Conservation (phyloP, 192 early-diverging fungal genomes). For the Backusella mclennaniae region DNA sequence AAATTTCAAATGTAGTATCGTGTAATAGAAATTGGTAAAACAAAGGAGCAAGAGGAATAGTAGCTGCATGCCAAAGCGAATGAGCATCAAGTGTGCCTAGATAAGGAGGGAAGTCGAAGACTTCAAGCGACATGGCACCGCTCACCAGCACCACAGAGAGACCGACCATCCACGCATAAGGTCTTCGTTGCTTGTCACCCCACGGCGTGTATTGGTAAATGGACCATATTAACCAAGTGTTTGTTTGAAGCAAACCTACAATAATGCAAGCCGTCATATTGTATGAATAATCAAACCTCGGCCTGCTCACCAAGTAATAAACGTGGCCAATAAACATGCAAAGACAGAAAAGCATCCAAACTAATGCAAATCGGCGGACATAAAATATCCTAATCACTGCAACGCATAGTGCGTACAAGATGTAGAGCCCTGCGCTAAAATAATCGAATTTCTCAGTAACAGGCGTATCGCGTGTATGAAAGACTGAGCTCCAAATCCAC, state of each 20-base stretch:
- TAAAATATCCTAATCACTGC: conserved; percentile 65
- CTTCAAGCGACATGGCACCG: conserved; percentile 81
- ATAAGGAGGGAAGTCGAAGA: conserved; percentile 91
- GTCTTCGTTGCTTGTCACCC: conserved; percentile 32
- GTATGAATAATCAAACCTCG: conserved; percentile 89
- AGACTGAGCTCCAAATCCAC: conserved; percentile 92
- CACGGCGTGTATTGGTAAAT: conserved; percentile 31
- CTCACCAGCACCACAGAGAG: conserved; percentile 59
- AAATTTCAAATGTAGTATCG: conserved; percentile 69
- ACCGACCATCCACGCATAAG: conserved; percentile 67
- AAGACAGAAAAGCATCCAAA: conserved; percentile 33
- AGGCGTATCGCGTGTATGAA: conserved; percentile 85
- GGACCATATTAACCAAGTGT: conserved; percentile 77
- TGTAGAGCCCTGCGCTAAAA: conserved; percentile 80
- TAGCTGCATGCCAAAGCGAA: conserved; percentile 92
- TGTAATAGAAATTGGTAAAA: conserved; percentile 83
- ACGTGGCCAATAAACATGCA: conserved; percentile 53
- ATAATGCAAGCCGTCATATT: conserved; percentile 87
- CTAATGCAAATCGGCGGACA: conserved; percentile 39
- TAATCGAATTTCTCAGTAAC: conserved; percentile 94
- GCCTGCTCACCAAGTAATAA: conserved; percentile 66
- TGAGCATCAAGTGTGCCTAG: conserved; percentile 87
- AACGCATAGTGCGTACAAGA: conserved; percentile 74
- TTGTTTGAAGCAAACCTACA: conserved; percentile 71
- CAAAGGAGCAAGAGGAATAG: conserved; percentile 72